Percentiles rank a stretch among this genome's conserved stretches.
Conservation (phyloP, 1,284 basidiomycete species). For the Cryptococcus sp. region DNA sequence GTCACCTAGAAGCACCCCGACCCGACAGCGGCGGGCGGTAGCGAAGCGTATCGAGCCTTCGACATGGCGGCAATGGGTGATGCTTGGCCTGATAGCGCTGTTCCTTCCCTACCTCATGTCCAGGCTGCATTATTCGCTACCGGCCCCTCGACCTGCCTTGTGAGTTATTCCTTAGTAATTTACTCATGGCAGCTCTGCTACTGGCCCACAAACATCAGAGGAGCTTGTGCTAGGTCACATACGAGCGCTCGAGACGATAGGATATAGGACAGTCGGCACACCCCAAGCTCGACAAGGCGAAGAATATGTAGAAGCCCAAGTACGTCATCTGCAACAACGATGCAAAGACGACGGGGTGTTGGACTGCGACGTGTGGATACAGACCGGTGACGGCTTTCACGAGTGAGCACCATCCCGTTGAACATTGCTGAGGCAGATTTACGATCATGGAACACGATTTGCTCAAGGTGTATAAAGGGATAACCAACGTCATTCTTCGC, state of each 20-base stretch:
- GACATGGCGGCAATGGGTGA: slow-evolving; percentile 6
- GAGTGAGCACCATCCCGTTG: slow-evolving; percentile 55
- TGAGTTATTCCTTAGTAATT: slow-evolving; percentile 7
- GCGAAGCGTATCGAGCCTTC: not conserved
- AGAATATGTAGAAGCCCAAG: slow-evolving; percentile 69
- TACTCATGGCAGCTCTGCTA: slow-evolving; percentile 21
- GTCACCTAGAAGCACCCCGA: no score
- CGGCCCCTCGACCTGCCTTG: slow-evolving; percentile 24
- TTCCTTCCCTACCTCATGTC: slow-evolving; percentile 26
- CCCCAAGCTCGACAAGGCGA: slow-evolving; percentile 81
- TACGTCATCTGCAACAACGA: slow-evolving; percentile 55
- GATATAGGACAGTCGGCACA: slow-evolving; percentile 88
- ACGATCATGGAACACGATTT: slow-evolving; percentile 77
- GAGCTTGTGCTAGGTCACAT: slow-evolving; percentile 38
- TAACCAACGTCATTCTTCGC: slow-evolving; percentile 84
- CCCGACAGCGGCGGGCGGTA: no score
- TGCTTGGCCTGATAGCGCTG: slow-evolving; percentile 25
- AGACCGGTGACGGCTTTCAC: slow-evolving; percentile 77
- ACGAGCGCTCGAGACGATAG: slow-evolving; percentile 61
- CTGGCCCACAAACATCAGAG: slow-evolving; percentile 36
- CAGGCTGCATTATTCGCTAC: slow-evolving; percentile 35
- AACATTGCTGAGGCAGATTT: slow-evolving; percentile 53
- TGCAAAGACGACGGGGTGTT: slow-evolving; percentile 61
- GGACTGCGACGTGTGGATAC: slow-evolving; percentile 81
- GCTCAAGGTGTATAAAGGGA: slow-evolving; percentile 84